Evolutionary conservation across 2,329 filamentous ascomycete species (phyloP).

Genomic region (Cordyceps militaris): DNA sequence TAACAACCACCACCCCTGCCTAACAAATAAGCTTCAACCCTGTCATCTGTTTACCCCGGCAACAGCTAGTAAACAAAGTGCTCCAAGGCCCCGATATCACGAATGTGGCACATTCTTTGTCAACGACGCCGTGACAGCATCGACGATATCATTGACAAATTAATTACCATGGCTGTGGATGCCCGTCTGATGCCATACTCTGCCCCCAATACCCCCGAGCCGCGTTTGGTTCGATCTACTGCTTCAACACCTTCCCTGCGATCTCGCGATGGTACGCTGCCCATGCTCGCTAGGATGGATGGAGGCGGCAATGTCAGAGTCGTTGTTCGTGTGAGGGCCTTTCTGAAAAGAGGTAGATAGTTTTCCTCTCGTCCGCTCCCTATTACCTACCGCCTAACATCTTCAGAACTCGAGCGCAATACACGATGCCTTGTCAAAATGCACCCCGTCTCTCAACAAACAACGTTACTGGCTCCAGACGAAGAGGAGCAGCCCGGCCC

Average conservation of each 20-base stretch:
- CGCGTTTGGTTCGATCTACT: constrained; percentile 48
- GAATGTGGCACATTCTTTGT: constrained; percentile 34
- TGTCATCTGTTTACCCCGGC: constrained; percentile 25
- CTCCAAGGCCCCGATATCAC: not conserved
- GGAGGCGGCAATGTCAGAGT: constrained; percentile 72
- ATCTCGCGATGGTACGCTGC: constrained; percentile 61
- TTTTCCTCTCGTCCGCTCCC: not conserved
- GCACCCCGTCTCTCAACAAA: constrained; percentile 81
- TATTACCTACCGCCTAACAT: constrained; percentile 13
- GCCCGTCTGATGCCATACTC: constrained; percentile 39
- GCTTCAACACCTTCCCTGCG: constrained; percentile 74
- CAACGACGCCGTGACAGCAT: constrained; percentile 34
- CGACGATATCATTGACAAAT: constrained; percentile 31
- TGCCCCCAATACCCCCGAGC: constrained; percentile 24
- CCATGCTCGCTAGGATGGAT: constrained; percentile 49
- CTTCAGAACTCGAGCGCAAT: constrained; percentile 68
- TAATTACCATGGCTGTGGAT: constrained; percentile 36
- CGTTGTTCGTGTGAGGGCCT: constrained; percentile 72
- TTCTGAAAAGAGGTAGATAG: constrained; percentile 65
- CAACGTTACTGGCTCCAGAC: constrained; percentile 67
- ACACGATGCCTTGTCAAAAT: constrained; percentile 85
- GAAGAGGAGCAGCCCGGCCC: constrained; percentile 45
- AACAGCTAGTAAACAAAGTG: constrained; percentile 30
- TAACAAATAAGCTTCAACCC: not conserved
- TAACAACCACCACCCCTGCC: not conserved